Evolutionary conservation across 495 filamentous ascomycete species (phyloP).

Genomic region (Annulohypoxylon bovei): DNA sequence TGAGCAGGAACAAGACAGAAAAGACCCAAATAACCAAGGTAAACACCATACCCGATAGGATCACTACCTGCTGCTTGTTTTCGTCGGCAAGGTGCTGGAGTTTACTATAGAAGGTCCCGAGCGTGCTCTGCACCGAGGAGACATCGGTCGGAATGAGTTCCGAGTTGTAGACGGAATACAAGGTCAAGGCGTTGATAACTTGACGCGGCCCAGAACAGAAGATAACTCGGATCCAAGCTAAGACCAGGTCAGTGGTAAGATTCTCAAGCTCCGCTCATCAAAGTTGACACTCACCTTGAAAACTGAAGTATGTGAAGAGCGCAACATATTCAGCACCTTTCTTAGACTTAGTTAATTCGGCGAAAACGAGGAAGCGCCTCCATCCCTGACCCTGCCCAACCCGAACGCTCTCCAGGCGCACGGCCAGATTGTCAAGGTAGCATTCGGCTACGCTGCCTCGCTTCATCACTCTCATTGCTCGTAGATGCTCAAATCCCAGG

Average conservation of each 20-base stretch:
- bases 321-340: conserved; percentile 92
- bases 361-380: conserved; percentile 90
- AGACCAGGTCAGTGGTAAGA: conserved; percentile 10
- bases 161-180: conserved; percentile 77
- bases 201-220: conserved; percentile 92
- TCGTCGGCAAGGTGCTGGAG: conserved; percentile 72
- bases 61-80: conserved; percentile 79
- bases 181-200: conserved; percentile 85
- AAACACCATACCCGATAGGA: conserved; percentile 89
- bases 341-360: conserved; percentile 88
- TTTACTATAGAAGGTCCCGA: conserved; percentile 79
- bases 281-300: conserved; percentile 72
- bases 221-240: conserved; percentile 87
- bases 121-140: conserved; percentile 67
- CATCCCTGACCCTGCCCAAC: conserved; percentile 73
- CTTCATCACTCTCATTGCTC: conserved; percentile 80
- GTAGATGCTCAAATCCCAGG: conserved; percentile 77
- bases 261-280: not conserved
- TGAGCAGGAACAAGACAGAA: conserved; percentile 74
- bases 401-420: conserved; percentile 81
- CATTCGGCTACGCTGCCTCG: conserved; percentile 87
- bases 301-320: conserved; percentile 92
- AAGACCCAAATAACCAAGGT: conserved; percentile 91
- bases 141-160: conserved; percentile 59
- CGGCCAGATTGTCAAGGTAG: conserved; percentile 87